Evolutionary conservation across 306 rosid species (phyloP).

Genomic region (Cucurbita moschata): DNA sequence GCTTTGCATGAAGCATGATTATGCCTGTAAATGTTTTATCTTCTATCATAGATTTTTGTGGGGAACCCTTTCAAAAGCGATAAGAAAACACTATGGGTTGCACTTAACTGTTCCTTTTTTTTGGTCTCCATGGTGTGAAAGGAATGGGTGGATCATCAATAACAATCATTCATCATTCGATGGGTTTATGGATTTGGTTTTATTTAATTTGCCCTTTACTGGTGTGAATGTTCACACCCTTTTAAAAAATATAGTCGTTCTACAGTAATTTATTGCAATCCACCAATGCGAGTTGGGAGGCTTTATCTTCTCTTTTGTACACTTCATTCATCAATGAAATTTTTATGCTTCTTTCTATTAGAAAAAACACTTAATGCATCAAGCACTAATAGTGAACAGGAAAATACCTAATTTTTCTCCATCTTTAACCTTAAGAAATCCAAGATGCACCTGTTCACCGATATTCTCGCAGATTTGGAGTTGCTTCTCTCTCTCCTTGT

Average conservation of each 20-base stretch:
- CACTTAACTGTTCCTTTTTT: too few species aligned
- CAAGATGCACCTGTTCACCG: conserved; percentile 65
- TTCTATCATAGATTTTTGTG: background rate
- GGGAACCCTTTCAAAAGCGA: background rate
- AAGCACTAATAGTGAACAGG: background rate
- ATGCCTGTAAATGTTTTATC: background rate
- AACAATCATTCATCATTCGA: background rate
- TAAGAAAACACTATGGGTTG: background rate
- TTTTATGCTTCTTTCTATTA: background rate
- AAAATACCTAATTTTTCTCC: conserved; percentile 44
- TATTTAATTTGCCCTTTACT: background rate
- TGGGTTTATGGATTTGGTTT: background rate
- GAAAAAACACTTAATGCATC: background rate
- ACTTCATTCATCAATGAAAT: background rate
- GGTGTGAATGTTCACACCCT: background rate
- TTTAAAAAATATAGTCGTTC: background rate
- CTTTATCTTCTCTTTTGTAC: background rate
- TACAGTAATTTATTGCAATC: background rate
- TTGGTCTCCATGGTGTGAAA: too few species aligned
- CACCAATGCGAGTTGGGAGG: background rate
- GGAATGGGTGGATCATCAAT: background rate
- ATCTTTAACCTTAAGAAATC: conserved; percentile 43
- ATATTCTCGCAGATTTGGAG: conserved; percentile 62
- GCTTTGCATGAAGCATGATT: background rate
- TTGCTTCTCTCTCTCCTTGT: conserved; percentile 49